Base-by-base conservation (phyloP, 306 rosid species). In the Citrullus amarus region DNA sequence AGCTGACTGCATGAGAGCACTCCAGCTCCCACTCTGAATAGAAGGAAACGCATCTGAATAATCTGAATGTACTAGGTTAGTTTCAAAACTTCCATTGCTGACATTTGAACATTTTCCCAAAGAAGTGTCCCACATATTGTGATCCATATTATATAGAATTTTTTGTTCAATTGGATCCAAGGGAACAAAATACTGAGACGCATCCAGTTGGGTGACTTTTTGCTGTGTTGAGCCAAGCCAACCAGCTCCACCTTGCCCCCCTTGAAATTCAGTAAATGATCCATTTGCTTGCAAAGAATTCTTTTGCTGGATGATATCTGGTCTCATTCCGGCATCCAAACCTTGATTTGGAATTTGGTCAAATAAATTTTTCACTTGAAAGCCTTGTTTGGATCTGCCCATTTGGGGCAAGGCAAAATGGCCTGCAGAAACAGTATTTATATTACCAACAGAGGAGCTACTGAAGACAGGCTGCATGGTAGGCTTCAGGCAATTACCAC, bases 1-100 rank as follows among this genome's bases (percentile, higher is more conserved):
- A 80, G 91, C 91, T 57, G 89, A 88, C 82, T 86, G 91, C 91
- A 88, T 88, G 65, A 88, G 91, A 32, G 91, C 91, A 48, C 91
- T 88, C 91, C 91, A 88, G 83, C 89, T 87, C 30, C 89, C 89
- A 59, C 89, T 86, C 80, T 86, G 89, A 80, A 74, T 28, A 34
- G 87, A 83, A 58, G 89, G 87, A 77, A 83, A 76, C 28, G 74
- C 73, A 83, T 68, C 70, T 59, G 82, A 76, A 79, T 62, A 43
- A 75, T 75, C 88, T 48, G 80, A 61, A 50, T 76, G 41, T 48
- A 79, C 83, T 36, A 81, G 43, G 38, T 84, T 53, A 79, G 66
- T 54, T 43, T 80, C 88, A 78, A 85, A 81, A 71, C 86, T 86
- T 48, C 84, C 88, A 78, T 74, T 55, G 51, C 77, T 82, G 65